phyloP scores from a whole-genome alignment of 75 land plant genomes.

The Sequoia sempervirens region DNA sequence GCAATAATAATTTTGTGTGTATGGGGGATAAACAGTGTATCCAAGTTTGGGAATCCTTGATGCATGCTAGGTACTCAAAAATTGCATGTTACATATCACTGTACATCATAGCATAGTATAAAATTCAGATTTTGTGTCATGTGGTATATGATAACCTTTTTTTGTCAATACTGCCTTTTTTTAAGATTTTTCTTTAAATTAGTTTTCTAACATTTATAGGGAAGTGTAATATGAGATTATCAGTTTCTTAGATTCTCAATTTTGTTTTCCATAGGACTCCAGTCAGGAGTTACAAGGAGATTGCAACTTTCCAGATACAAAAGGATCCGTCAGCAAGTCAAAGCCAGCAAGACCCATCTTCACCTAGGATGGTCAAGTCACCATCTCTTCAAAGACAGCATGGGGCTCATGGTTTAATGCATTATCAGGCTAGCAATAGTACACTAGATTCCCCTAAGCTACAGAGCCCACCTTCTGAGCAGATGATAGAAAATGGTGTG shows the following conservation, averaged over 20 bases:
- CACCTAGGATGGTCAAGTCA: constrained; percentile 80
- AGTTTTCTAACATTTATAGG: not conserved
- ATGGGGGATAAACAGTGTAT: not conserved
- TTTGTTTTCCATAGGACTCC: constrained; percentile 44
- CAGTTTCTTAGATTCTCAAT: not conserved
- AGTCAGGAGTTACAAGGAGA: constrained; percentile 46
- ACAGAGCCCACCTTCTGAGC: constrained; percentile 73
- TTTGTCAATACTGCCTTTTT: not conserved
- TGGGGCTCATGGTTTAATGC: constrained; percentile 34
- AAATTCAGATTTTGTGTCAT: not conserved
- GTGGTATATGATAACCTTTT: not conserved
- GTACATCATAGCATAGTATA: not conserved
- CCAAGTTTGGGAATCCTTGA: not conserved
- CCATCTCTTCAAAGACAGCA: constrained; percentile 78
- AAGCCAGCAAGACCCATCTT: constrained; percentile 62
- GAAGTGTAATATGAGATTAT: not conserved
- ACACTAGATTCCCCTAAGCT: constrained; percentile 35
- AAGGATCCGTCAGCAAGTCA: constrained; percentile 62
- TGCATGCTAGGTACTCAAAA: not conserved
- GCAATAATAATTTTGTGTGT: not conserved
- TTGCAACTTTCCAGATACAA: constrained; percentile 54
- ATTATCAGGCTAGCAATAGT: constrained; percentile 31
- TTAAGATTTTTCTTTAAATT: not conserved
- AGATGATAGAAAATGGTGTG: constrained; percentile 58
- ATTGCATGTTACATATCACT: not conserved